phyloP scores from a whole-genome alignment of 805 yeast genomes.

The Wickerhamomyces pijperi region DNA sequence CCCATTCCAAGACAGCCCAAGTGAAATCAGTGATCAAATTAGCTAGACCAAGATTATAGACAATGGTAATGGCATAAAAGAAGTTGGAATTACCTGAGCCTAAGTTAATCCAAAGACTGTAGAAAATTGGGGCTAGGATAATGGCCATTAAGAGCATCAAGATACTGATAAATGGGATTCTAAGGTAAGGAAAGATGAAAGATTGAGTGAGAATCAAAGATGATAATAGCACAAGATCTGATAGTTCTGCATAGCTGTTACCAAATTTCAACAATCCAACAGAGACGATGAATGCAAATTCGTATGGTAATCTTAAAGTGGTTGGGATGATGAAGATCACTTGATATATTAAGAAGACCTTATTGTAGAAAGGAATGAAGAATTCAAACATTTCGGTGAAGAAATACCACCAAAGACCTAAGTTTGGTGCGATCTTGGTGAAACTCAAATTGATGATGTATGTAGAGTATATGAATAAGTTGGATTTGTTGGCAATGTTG shows the following conservation, averaged over 20 bases:
- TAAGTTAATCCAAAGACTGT: conserved; percentile 85
- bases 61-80: conserved; percentile 87
- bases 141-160: conserved; percentile 46
- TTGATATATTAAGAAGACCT: conserved; percentile 71
- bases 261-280: conserved; percentile 51
- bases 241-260: conserved; percentile 77
- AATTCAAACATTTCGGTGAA: conserved; percentile 91
- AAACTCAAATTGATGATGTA: conserved; percentile 52
- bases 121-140: conserved; percentile 76
- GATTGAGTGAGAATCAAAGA: conserved; percentile 37
- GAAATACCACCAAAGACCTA: conserved; percentile 98
- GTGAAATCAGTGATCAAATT: conserved; percentile 62
- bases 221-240: conserved; percentile 54
- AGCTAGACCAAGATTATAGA: conserved; percentile 61
- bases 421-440: conserved; percentile 71
- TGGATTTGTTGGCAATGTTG: conserved; percentile 27
- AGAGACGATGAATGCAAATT: conserved; percentile 40
- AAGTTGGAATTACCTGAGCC: conserved; percentile 96
- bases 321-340: conserved; percentile 62
- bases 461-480: conserved; percentile 34
- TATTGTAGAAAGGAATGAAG: conserved; percentile 72
- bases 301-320: conserved; percentile 60
- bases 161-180: conserved; percentile 36
- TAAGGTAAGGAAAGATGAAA: conserved; percentile 29
- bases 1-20: conserved; percentile 43